A percentile compares a stretch with the other conserved stretches of the same genome.
phyloP scores from a whole-genome alignment of 441 rosid species.

The Eruca vesicaria region DNA sequence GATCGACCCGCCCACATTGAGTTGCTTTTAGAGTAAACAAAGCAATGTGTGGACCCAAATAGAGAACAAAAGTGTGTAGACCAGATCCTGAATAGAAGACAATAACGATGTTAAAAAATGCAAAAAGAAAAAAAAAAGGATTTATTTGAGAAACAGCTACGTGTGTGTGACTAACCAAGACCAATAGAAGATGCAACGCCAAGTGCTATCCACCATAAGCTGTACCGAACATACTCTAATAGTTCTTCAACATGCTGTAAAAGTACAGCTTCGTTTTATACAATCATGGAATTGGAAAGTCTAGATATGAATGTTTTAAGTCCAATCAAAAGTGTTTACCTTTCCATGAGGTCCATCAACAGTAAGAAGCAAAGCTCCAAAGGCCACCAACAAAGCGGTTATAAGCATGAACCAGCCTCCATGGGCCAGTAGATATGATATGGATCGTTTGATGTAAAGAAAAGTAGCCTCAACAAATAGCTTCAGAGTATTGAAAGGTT shows the following conservation, averaged over 20 bases:
- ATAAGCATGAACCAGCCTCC: slow-evolving; percentile 76
- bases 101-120: not conserved
- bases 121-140: not conserved
- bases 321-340: no score
- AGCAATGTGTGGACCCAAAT: slow-evolving; percentile 96
- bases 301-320: not conserved
- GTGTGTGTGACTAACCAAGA: slow-evolving; percentile 63
- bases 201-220: slow-evolving; percentile 95
- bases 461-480: slow-evolving; percentile 57
- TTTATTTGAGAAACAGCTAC: not conserved
- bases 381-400: slow-evolving; percentile 45
- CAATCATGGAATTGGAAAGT: not conserved
- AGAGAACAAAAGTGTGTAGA: slow-evolving; percentile 93
- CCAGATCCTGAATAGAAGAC: slow-evolving; percentile 71
- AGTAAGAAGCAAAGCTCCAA: slow-evolving; percentile 62
- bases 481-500: slow-evolving; percentile 74
- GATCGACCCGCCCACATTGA: slow-evolving; percentile 87
- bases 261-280: not conserved
- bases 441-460: slow-evolving; percentile 50
- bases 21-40: slow-evolving; percentile 94
- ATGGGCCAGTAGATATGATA: slow-evolving; percentile 57
- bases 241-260: slow-evolving; percentile 73
- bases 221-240: slow-evolving; percentile 57
- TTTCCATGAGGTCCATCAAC: slow-evolving; percentile 88
- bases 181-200: slow-evolving; percentile 99